These are phyloP conservation scores for Acidiella bohemica DNA, from an alignment of 495 filamentous ascomycete species.

Conservation along the genomic window DNA sequence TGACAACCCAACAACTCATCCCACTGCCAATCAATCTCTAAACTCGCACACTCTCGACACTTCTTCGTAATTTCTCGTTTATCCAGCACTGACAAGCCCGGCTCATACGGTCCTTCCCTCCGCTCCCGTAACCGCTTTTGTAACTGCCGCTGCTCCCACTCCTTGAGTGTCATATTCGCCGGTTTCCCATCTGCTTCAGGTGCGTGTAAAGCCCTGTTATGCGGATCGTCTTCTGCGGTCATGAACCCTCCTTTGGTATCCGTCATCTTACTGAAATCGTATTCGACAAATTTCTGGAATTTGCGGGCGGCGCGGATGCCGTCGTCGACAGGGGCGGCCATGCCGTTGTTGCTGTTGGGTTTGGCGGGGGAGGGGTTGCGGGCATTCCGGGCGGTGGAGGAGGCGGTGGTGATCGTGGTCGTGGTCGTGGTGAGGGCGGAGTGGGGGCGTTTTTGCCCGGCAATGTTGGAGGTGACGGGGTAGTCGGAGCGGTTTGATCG, in stretches of 20 bases:
- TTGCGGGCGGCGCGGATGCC: slow-evolving; percentile 60
- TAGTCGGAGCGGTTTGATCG: slow-evolving; percentile 22
- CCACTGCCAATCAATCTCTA: slow-evolving; percentile 94
- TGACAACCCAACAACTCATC: slow-evolving; percentile 59
- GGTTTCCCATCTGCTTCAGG: slow-evolving; percentile 54
- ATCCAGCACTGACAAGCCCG: slow-evolving; percentile 54
- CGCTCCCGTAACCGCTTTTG: slow-evolving; percentile 52
- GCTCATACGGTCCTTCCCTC: slow-evolving; percentile 74
- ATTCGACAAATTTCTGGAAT: slow-evolving; percentile 87
- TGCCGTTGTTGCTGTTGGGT: slow-evolving; percentile 13
- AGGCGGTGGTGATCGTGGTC: slow-evolving; percentile 43
- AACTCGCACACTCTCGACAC: slow-evolving; percentile 66
- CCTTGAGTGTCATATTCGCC: slow-evolving; percentile 74
- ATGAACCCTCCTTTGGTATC: slow-evolving; percentile 95
- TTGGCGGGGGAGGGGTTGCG: slow-evolving; percentile 27
- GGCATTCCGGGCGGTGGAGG: slow-evolving; percentile 56
- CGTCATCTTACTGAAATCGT: slow-evolving; percentile 94
- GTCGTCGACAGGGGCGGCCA: slow-evolving; percentile 33
- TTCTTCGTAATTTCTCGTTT: slow-evolving; percentile 50
- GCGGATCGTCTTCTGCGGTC: slow-evolving; percentile 74
- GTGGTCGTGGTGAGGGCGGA: slow-evolving; percentile 50
- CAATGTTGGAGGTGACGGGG: slow-evolving; percentile 25
- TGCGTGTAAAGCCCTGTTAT: slow-evolving; percentile 60
- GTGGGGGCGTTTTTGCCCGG: slow-evolving; percentile 48
- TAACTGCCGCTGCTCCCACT: slow-evolving; percentile 79